A percentile compares a stretch with the other conserved stretches of the same genome.
Conservation (phyloP, 495 filamentous ascomycete genomes). For the Penicillium cinerascens region DNA sequence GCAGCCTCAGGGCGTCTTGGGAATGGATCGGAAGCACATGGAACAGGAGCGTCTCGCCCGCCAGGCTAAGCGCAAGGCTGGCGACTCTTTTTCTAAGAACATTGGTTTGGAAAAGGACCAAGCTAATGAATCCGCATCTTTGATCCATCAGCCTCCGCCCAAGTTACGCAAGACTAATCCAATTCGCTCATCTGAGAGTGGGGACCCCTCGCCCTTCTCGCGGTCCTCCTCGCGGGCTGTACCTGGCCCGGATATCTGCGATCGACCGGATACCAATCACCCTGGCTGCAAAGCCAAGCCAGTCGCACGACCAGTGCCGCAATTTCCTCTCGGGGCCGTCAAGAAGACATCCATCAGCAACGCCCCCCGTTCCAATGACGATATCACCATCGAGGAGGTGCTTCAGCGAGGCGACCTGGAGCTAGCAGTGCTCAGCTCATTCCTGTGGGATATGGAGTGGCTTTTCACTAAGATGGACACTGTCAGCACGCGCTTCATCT, state of each 20-base stretch:
- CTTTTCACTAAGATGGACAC: conserved; percentile 58
- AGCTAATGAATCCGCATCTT: no score
- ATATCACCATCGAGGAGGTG: conserved; percentile 90
- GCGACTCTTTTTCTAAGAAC: not conserved
- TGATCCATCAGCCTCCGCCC: not conserved
- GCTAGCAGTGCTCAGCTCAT: conserved; percentile 80
- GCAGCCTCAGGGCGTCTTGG: conserved; percentile 32
- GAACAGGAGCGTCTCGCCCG: conserved; percentile 80
- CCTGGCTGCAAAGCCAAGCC: conserved; percentile 4
- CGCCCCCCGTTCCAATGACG: conserved; percentile 53
- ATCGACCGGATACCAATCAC: not conserved
- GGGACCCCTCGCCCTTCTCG: not conserved
- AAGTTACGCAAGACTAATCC: not conserved
- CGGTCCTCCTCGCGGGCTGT: not conserved
- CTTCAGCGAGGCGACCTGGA: conserved; percentile 67
- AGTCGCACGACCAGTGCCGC: conserved; percentile 32
- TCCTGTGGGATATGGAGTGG: conserved; percentile 80
- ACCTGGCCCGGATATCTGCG: not conserved
- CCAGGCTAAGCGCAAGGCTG: conserved; percentile 49
- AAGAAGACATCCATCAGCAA: conserved; percentile 77
- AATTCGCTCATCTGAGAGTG: not conserved
- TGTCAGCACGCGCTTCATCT: conserved; percentile 52
- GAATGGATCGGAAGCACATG: conserved; percentile 75
- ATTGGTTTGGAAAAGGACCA: no score
- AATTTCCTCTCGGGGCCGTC: conserved; percentile 68